These are phyloP conservation scores for Sophora flavescens DNA, from an alignment of 306 rosid genomes.

Conservation along the genomic window DNA sequence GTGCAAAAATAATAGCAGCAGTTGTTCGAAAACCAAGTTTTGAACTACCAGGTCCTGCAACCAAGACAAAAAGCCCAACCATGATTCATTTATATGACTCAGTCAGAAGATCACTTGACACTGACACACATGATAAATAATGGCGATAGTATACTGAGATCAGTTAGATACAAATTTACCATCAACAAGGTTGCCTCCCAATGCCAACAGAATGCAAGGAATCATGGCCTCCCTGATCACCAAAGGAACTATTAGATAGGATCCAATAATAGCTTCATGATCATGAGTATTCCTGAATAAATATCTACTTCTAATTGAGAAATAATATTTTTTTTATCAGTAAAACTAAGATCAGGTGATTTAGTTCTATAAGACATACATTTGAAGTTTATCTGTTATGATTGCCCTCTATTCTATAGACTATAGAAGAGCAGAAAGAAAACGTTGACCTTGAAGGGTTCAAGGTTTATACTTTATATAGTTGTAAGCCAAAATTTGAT, in stretches of 20 bases:
- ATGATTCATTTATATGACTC: slow-evolving; percentile 29
- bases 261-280: slow-evolving; percentile 26
- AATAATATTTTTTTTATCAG: background rate
- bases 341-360: slow-evolving; percentile 6
- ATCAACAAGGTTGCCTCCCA: slow-evolving; percentile 95
- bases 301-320: background rate
- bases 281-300: slow-evolving; percentile 1
- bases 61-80: slow-evolving; percentile 29
- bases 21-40: slow-evolving; percentile 92
- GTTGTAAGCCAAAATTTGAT: slow-evolving; percentile 9
- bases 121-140: background rate
- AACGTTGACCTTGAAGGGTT: no score
- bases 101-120: slow-evolving; percentile 17
- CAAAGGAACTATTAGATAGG: slow-evolving; percentile 47
- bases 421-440: no score
- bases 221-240: slow-evolving; percentile 97
- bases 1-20: slow-evolving; percentile 77
- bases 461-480: no score
- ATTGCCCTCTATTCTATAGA: background rate
- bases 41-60: slow-evolving; percentile 97
- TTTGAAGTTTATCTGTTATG: slow-evolving; percentile 33
- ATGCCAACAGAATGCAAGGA: slow-evolving; percentile 97
- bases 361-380: slow-evolving; percentile 21
- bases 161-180: slow-evolving; percentile 63
- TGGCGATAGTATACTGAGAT: background rate